A percentile compares a stretch with the other conserved stretches of the same genome.
Conservation (phyloP, 495 filamentous ascomycete genomes). For the Aspergillus sclerotioniger region DNA sequence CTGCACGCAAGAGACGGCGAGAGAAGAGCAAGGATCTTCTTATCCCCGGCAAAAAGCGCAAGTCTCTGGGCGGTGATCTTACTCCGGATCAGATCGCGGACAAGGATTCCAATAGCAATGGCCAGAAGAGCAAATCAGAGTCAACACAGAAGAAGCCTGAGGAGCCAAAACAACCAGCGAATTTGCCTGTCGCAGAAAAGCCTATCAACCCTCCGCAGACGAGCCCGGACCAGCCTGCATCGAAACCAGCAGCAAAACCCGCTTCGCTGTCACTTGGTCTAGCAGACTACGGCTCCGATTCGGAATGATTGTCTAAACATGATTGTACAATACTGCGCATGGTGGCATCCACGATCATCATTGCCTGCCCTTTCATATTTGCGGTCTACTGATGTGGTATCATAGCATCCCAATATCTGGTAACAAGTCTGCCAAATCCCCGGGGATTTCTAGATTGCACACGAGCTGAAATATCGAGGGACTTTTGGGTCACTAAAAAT, state of each 20-base stretch:
- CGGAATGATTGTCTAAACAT: slow-evolving; percentile 27
- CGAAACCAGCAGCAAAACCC: slow-evolving; percentile 18
- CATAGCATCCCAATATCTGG: not conserved
- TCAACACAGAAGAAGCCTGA: not conserved
- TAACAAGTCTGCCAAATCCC: not conserved
- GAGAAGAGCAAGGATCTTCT: slow-evolving; percentile 52
- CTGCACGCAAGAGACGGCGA: slow-evolving; percentile 59
- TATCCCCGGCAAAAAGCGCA: slow-evolving; percentile 59
- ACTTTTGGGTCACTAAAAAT: not conserved
- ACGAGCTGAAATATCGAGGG: not conserved
- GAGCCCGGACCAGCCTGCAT: not conserved
- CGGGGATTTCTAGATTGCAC: not conserved
- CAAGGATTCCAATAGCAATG: slow-evolving; percentile 5
- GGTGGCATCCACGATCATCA: not conserved
- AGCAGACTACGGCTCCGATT: slow-evolving; percentile 44
- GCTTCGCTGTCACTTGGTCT: slow-evolving; percentile 31
- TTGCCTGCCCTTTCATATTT: not conserved
- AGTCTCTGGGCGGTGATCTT: slow-evolving; percentile 29
- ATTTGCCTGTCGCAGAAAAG: slow-evolving; percentile 1
- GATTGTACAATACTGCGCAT: not conserved
- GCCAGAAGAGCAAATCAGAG: not conserved
- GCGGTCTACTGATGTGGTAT: not conserved
- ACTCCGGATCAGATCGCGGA: slow-evolving; percentile 16
- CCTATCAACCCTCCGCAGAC: slow-evolving; percentile 7
- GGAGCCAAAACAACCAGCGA: not conserved